Base-by-base conservation (phyloP, 306 rosid genomes). In the Rosa rugosa region DNA sequence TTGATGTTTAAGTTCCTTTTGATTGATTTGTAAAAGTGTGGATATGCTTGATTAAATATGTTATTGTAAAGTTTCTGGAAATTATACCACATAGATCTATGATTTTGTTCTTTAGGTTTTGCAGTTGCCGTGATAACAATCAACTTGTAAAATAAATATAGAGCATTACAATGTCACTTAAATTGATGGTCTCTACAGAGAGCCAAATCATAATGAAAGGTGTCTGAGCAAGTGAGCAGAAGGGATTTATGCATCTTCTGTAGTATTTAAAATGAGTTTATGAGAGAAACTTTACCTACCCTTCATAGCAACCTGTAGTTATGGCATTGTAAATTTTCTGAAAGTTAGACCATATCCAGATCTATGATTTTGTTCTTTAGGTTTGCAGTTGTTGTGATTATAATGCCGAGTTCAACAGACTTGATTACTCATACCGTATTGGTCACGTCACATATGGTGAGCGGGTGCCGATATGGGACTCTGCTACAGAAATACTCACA, bases 1-100 rank as follows among this genome's bases (percentile, higher is more conserved):
- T 71, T 71, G 42, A 71, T 71, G 75, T 71, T 71, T 13, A 47
- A 71, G 42, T 23, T 25, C 42, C 23, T 71, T 71, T 54, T 16
- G 1, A 14, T 14, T 63, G 41, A 63, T 31, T 63, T 62, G 68
- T 63, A 34, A 63, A 63, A 63, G 69, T 63, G 44, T 31, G 69
- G 44, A 63, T 34, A 63, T 63, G 42, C n/a, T 63, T 31, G 69
- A 63, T 25, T 14, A 2, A 12, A 31, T 63, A 13, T 63, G 69
- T 31, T 34, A 63, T 6, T 63, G 69, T 31, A 31, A 63, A 63
- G 38, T 31, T 13, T 31, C 69, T 63, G 17, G 38, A 13, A 63
- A 31, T 63, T 31, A 31, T n/a, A 63, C 69, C 42, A 31, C 65
- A 63, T 63, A 62, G 69, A 63, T 31, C 69, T 31, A 34, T 63